Percentiles rank a stretch among this genome's conserved stretches.
These are phyloP conservation scores for Colletotrichum ledebouriae DNA, from an alignment of 2,329 filamentous ascomycete species.

Conservation along the genomic window DNA sequence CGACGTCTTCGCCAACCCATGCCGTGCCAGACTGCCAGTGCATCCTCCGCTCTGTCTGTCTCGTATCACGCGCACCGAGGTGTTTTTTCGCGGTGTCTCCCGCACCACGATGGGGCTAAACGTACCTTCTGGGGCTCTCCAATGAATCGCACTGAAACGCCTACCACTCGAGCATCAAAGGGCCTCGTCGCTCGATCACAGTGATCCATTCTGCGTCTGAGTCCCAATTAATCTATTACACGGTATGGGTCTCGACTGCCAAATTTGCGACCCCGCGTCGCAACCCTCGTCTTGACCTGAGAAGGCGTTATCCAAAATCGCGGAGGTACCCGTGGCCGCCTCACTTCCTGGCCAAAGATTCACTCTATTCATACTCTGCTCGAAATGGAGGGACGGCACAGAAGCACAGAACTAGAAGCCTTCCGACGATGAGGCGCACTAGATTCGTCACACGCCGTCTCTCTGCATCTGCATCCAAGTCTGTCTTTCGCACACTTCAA, in stretches of 20 bases:
- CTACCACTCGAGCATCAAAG: constrained; percentile 17
- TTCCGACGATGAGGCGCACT: constrained; percentile 14
- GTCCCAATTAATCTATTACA: constrained; percentile 36
- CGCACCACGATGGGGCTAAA: constrained; percentile 6
- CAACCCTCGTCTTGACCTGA: not conserved
- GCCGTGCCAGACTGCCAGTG: not conserved
- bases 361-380: not conserved
- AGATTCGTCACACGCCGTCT: constrained; percentile 21
- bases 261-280: constrained; percentile 1
- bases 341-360: not conserved
- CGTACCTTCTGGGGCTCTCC: not conserved
- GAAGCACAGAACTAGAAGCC: constrained; percentile 12
- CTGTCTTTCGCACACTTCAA: constrained; percentile 3
- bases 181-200: constrained; percentile 16
- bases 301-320: not conserved
- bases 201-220: constrained; percentile 28
- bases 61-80: constrained; percentile 15
- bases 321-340: too few relatives aligned
- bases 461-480: constrained; percentile 26
- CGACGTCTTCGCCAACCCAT: not conserved
- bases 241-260: constrained; percentile 6
- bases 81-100: constrained; percentile 11
- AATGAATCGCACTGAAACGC: constrained; percentile 31
- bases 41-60: constrained; percentile 11
- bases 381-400: constrained; percentile 7